Conservation (phyloP, 106 monocot species). For the Dendrobium officinale region DNA sequence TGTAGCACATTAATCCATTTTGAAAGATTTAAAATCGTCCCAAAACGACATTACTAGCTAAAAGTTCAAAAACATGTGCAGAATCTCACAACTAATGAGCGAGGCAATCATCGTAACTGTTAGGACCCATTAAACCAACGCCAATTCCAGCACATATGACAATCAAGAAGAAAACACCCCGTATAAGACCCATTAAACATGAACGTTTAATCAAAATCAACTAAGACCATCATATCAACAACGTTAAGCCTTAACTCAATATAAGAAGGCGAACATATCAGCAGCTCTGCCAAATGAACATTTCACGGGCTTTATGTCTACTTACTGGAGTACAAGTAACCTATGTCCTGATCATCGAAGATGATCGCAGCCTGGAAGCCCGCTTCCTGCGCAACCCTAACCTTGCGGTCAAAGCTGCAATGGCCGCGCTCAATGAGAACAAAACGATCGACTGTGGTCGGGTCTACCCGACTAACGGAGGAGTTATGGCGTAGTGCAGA, state of each 20-base stretch:
- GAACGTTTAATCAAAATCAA: neutral
- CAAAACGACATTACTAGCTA: neutral
- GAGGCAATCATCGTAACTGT: no score
- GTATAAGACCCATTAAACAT: neutral
- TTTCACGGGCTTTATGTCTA: neutral
- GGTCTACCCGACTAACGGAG: neutral
- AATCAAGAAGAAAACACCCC: no score
- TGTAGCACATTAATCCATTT: neutral
- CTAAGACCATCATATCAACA: neutral
- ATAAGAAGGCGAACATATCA: neutral
- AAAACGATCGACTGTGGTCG: neutral
- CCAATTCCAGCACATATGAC: no score
- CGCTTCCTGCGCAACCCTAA: constrained; percentile 65
- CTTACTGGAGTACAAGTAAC: constrained; percentile 57
- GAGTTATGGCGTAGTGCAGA: constrained; percentile 18
- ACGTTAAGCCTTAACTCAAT: neutral
- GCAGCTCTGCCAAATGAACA: neutral
- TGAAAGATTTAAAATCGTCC: neutral
- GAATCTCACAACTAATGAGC: neutral
- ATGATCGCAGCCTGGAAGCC: constrained; percentile 58
- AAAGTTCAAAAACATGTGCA: neutral
- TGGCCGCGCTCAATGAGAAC: constrained; percentile 52
- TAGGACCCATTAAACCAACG: no score
- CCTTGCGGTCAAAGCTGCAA: constrained; percentile 84
- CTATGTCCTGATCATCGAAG: constrained; percentile 58